A percentile compares a stretch with the other conserved stretches of the same genome.
phyloP scores from a whole-genome alignment of 495 filamentous ascomycete species.

The Neurospora sublineolata region DNA sequence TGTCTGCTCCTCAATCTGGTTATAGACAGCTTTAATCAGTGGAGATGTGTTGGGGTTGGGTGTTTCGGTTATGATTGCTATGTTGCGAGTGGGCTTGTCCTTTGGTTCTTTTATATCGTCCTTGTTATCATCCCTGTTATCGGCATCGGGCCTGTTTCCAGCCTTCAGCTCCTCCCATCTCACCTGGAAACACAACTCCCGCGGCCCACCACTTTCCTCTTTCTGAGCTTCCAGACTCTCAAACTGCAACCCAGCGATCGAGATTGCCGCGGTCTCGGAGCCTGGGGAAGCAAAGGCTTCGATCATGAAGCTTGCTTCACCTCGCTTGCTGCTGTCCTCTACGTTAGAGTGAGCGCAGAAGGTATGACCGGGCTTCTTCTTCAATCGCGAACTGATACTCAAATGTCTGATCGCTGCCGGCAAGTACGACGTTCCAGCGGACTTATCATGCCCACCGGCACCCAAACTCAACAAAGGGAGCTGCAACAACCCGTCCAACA shows the following conservation, averaged over 20 bases:
- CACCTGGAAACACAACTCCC: slow-evolving; percentile 31
- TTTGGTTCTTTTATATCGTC: slow-evolving; percentile 1
- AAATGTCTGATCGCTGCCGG: slow-evolving; percentile 21
- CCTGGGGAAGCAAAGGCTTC: slow-evolving; percentile 20
- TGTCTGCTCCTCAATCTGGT: slow-evolving; percentile 23
- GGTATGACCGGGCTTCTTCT: slow-evolving; percentile 14
- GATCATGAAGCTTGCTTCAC: slow-evolving; percentile 12
- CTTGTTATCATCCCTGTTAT: neutral
- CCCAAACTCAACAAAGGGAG: slow-evolving; percentile 19
- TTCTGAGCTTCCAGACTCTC: slow-evolving; percentile 5
- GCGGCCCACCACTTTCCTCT: slow-evolving; percentile 3
- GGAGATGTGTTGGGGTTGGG: slow-evolving; percentile 23
- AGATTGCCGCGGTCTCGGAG: slow-evolving; percentile 17
- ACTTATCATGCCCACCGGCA: slow-evolving; percentile 1
- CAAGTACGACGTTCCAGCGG: slow-evolving; percentile 5
- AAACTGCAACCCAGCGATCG: slow-evolving; percentile 21
- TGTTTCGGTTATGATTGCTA: slow-evolving; percentile 28
- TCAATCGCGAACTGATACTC: slow-evolving; percentile 17
- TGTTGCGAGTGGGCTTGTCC: slow-evolving; percentile 9
- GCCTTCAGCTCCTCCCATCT: slow-evolving; percentile 27
- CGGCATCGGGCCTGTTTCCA: neutral
- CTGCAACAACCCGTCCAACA: slow-evolving; percentile 36
- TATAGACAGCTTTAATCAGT: slow-evolving; percentile 23
- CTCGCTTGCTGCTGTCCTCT: slow-evolving; percentile 10
- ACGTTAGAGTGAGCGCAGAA: slow-evolving; percentile 20